phyloP scores from a whole-genome alignment of 768 basidiomycete genomes.

The Daedaleopsis sinensis region DNA sequence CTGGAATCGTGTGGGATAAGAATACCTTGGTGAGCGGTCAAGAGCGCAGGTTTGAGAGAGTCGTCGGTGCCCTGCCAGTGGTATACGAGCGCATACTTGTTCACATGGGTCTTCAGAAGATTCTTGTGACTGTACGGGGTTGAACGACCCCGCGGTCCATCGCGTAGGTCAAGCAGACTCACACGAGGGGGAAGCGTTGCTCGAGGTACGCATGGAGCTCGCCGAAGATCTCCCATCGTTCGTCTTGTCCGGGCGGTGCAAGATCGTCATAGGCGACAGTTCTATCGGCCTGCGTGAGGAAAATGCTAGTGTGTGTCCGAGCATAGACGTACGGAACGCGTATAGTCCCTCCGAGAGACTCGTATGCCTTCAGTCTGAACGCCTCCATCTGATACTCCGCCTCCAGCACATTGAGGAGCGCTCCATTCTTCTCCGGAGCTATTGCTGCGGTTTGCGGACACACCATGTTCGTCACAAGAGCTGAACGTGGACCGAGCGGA shows the following conservation, averaged over 20 bases:
- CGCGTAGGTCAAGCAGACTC: constrained; percentile 5
- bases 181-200: constrained; percentile 43
- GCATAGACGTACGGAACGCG: constrained; percentile 16
- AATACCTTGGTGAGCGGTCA: constrained; percentile 70
- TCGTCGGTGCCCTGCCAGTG: constrained; percentile 69
- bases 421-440: constrained; percentile 8
- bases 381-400: constrained; percentile 3
- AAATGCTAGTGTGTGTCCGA: neutral
- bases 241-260: constrained; percentile 29
- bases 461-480: neutral
- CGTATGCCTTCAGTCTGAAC: constrained; percentile 20
- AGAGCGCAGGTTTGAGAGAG: constrained; percentile 67
- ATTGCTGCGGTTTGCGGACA: constrained; percentile 14
- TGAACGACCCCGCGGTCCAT: neutral
- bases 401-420: constrained; percentile 11
- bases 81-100: constrained; percentile 75
- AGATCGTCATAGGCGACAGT: constrained; percentile 35
- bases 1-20: neutral
- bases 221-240: constrained; percentile 39
- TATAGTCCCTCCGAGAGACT: constrained; percentile 19
- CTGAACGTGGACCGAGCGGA: neutral
- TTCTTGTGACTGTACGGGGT: constrained; percentile 49
- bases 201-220: constrained; percentile 40
- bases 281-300: constrained; percentile 4
- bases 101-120: constrained; percentile 67